phyloP scores from a whole-genome alignment of 1,284 basidiomycete species.

The Heterobasidion parviporum region DNA sequence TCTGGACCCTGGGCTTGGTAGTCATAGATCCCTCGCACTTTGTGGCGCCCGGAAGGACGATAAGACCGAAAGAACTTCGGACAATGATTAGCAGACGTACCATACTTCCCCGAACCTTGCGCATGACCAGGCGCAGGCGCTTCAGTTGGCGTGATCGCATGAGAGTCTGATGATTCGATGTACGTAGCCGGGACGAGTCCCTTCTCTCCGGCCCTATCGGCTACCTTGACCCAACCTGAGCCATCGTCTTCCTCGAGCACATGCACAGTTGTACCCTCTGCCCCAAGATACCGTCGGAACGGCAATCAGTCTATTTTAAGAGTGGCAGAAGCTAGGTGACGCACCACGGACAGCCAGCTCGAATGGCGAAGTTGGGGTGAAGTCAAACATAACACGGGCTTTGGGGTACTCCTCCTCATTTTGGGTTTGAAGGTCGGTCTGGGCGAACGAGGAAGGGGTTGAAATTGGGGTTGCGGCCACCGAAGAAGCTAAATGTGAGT shows the following conservation, averaged over 20 bases:
- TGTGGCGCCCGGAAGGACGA: not conserved
- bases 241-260: slow-evolving; percentile 73
- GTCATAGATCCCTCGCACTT: slow-evolving; percentile 65
- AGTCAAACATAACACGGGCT: slow-evolving; percentile 64
- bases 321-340: slow-evolving; percentile 13
- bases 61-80: slow-evolving; percentile 1
- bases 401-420: slow-evolving; percentile 35
- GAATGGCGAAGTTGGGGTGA: slow-evolving; percentile 63
- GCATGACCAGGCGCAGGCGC: slow-evolving; percentile 8
- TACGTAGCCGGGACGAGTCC: slow-evolving; percentile 79
- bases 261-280: slow-evolving; percentile 53
- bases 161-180: slow-evolving; percentile 34
- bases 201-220: slow-evolving; percentile 43
- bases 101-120: slow-evolving; percentile 34
- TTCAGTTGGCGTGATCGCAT: slow-evolving; percentile 8
- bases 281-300: slow-evolving; percentile 2
- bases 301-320: slow-evolving; percentile 8
- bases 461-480: slow-evolving; percentile 21
- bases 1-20: slow-evolving; percentile 62
- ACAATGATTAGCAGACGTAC: slow-evolving; percentile 22
- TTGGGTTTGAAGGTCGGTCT: slow-evolving; percentile 27
- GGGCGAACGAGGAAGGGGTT: slow-evolving; percentile 49
- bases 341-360: slow-evolving; percentile 61
- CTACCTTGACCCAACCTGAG: slow-evolving; percentile 80
- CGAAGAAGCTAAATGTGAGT: slow-evolving; percentile 4